Percentiles rank a stretch among this genome's conserved stretches.
Evolutionary conservation across 2,329 filamentous ascomycete species (phyloP).

Genomic region (Fusarium virguliforme): DNA sequence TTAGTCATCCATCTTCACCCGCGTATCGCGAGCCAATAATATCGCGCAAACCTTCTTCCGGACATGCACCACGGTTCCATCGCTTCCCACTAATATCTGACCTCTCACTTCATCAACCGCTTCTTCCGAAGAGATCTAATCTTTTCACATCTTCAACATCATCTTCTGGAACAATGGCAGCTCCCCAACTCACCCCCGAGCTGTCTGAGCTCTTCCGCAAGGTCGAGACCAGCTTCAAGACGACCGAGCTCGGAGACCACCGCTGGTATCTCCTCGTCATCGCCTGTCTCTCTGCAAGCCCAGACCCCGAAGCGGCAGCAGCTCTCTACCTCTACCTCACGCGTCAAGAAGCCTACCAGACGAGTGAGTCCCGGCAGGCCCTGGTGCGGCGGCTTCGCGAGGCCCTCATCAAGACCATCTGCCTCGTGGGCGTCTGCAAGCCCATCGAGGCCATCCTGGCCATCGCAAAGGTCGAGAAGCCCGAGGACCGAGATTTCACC

Average conservation of each 20-base stretch:
- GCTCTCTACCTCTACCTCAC: slow-evolving; percentile 53
- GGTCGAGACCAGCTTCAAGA: slow-evolving; percentile 37
- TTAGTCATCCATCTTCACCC: background rate
- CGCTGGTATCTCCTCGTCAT: slow-evolving; percentile 44
- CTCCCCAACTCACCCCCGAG: slow-evolving; percentile 19
- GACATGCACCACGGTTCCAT: background rate
- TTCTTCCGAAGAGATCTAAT: background rate
- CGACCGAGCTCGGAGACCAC: slow-evolving; percentile 34
- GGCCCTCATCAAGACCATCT: slow-evolving; percentile 71
- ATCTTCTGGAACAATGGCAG: background rate
- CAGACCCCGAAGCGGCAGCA: slow-evolving; percentile 38
- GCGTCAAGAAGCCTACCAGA: slow-evolving; percentile 59
- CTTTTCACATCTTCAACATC: background rate
- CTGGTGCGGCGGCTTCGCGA: slow-evolving; percentile 70
- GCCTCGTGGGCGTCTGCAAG: slow-evolving; percentile 74
- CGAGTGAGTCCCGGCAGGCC: slow-evolving; percentile 61
- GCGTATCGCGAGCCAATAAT: background rate
- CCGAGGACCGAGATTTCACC: slow-evolving; percentile 71
- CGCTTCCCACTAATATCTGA: slow-evolving; percentile 11
- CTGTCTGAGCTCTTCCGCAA: slow-evolving; percentile 33
- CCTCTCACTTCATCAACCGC: background rate
- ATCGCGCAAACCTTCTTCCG: slow-evolving; percentile 6
- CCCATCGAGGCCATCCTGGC: slow-evolving; percentile 73
- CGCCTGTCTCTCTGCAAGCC: slow-evolving; percentile 40
- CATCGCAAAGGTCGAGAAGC: slow-evolving; percentile 66